Evolutionary conservation across 495 filamentous ascomycete genomes (phyloP), one percentile per base, ranked within the genome.

Genomic region (Viridothelium virens): DNA sequence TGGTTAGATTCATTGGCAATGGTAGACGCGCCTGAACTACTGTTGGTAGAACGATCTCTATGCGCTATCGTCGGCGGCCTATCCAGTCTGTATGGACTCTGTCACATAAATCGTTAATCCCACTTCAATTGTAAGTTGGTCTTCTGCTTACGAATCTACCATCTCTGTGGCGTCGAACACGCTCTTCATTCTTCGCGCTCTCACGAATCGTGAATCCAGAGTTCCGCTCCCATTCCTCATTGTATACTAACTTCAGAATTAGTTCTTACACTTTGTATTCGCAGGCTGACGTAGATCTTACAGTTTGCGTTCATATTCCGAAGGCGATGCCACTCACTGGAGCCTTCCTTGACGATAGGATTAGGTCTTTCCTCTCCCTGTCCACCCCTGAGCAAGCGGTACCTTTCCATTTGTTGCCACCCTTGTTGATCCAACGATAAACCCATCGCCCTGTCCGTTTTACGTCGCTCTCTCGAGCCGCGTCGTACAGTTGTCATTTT

Each of bases 141-240:
- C 31, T 59, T 36, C 5, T 36, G 14, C 53, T 59, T 31, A 59
- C 53, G 14, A 6, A 7, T 5, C 2, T 36, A 9, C 53, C 53
- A n/a, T n/a, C 6, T 5, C n/a, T 9, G 14, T 31, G 53, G 9
- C 25, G 53, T 59, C 53, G 53, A 9, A 6, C 53, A 14, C 53
- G n/a, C 36, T 59, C 53, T 59, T 59, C 53, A 31, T 59, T 59
- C 53, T 59, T 59, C 4, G 53, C 31, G 53, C 53, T 59, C 31
- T 59, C 53, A 36, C 53, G 53, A 36, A 36, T 59, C 2, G 53
- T 59, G 14, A 59, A 59, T 4, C 53, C 53, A 6, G 53, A 59
- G 25, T 59, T 59, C 6, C 53, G 53, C 25, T 59, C 53, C 53
- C 53, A 59, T 59, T 31, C 53, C 18, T 59, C 53, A 31, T 33